A percentile compares a stretch with the other conserved stretches of the same genome.
phyloP scores from a whole-genome alignment of 2,329 filamentous ascomycete genomes.

The Colletotrichum tropicale region DNA sequence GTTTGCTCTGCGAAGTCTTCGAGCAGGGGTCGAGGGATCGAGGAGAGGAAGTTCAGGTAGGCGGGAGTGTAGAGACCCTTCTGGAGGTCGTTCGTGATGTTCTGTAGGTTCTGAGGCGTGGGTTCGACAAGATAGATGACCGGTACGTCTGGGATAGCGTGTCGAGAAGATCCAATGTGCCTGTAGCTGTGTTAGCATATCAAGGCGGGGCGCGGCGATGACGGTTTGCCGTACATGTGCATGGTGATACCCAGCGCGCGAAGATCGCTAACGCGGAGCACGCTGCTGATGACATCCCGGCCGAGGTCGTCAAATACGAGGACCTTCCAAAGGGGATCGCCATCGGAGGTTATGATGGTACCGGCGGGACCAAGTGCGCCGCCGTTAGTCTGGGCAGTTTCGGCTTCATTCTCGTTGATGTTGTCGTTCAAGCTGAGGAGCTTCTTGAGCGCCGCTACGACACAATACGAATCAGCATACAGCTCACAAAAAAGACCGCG shows the following conservation, averaged over 20 bases:
- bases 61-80: conserved; percentile 90
- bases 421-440: conserved; percentile 93
- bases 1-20: conserved; percentile 95
- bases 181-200: conserved; percentile 45
- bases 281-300: conserved; percentile 95
- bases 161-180: conserved; percentile 80
- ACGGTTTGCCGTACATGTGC: conserved; percentile 70
- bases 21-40: conserved; percentile 84
- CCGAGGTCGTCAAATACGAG: conserved; percentile 92
- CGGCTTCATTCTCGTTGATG: conserved; percentile 60
- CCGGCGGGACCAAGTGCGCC: conserved; percentile 67
- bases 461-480: not conserved
- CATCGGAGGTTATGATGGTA: conserved; percentile 84
- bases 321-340: conserved; percentile 97
- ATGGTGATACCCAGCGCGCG: conserved; percentile 95
- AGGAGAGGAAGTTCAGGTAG: conserved; percentile 96
- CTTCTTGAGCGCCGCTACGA: conserved; percentile 85
- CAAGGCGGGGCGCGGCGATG: not conserved
- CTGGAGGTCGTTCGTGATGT: conserved; percentile 84
- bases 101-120: conserved; percentile 77
- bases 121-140: conserved; percentile 97
- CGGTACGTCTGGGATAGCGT: conserved; percentile 94
- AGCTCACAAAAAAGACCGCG: not conserved
- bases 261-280: conserved; percentile 91
- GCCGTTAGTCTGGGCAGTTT: conserved; percentile 69